Base-by-base conservation (phyloP, 1,139 yeast species). In the Scheffersomyces insectosa region DNA sequence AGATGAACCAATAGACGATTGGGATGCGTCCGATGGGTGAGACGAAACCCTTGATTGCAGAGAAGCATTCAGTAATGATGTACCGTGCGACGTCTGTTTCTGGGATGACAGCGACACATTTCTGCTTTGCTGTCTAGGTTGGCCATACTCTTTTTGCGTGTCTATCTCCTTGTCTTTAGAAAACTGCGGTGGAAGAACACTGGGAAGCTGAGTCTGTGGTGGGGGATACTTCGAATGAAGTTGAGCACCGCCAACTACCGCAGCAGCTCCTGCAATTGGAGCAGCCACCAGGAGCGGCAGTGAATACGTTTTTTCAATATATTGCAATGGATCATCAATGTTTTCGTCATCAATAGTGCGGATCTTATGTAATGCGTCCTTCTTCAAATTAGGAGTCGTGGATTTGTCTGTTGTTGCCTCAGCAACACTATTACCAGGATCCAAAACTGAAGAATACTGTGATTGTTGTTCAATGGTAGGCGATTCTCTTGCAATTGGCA, bases 391-490 rank as follows among this genome's bases (percentile, higher is more conserved):
- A 48, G 37, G 41, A 41, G 28, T 42, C 42, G 38, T 48, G 50
- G 37, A 36, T 47, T 37, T 35, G 25, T 42, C 56, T 32, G 46
- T 42, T 34, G 45, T 52, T 30, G 38, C 40, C 30, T 36, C 47
- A n/a, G 38, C 42, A 15, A 14, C 49, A 16, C 66, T 69, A 40
- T 66, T 66, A 0, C 77, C 78, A 0, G 80, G 81, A 45, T 76
- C 80, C 44, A 75, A 59, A 7, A 70, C 67, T 13, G 60, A 54
- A 20, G 25, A 20, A 7, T 20, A 20, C 25, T 20, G 25, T 5
- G 25, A 7, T 20, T 20, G 25, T 20, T 20, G 25, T 20, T 6
- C 25, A 20, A 20, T 20, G 3, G 25, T 7, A 20, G 25, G 25
- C 25, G 25, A 20, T 20, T 20, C 25, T 7, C 25, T 6, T 5